A percentile compares a stretch with the other conserved stretches of the same genome.
Evolutionary conservation across 148 eudicot species (phyloP).

Genomic region (Salicornia ramosissima): DNA sequence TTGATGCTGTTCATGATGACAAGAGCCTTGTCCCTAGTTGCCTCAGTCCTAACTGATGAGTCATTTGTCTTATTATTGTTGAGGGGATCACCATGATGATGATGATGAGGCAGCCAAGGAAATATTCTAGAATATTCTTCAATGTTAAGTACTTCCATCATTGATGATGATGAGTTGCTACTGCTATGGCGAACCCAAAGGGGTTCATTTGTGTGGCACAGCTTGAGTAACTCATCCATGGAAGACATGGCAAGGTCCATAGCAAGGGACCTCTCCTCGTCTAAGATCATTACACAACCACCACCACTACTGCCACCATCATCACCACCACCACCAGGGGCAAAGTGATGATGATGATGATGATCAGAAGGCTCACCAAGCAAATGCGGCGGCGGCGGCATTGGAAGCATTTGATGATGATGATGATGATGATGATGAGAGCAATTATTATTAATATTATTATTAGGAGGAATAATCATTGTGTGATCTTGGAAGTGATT

Average conservation of each 20-base stretch:
- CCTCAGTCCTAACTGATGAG: constrained; percentile 56
- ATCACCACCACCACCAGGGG: constrained; percentile 18
- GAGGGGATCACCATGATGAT: constrained; percentile 16
- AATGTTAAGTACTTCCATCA: constrained; percentile 57
- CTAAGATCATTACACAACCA: constrained; percentile 38
- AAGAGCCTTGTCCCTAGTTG: constrained; percentile 56
- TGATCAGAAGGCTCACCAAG: constrained; percentile 37
- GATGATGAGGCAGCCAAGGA: constrained; percentile 38
- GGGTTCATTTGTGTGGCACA: constrained; percentile 66
- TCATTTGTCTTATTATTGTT: too few relatives aligned
- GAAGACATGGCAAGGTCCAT: constrained; percentile 71
- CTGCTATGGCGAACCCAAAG: constrained; percentile 47
- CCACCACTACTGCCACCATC: constrained; percentile 12
- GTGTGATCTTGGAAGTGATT: constrained; percentile 65
- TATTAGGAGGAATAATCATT: constrained; percentile 22
- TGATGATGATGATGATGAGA: too few relatives aligned
- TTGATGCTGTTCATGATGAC: constrained; percentile 93
- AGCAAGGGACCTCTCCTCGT: constrained; percentile 71
- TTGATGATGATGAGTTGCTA: constrained; percentile 15
- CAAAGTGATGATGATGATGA: constrained; percentile 26
- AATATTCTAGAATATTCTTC: constrained; percentile 76
- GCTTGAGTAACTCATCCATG: constrained; percentile 55
- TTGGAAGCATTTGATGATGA: constrained; percentile 46
- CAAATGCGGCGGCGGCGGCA: too few relatives aligned
- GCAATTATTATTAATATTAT: too few relatives aligned